These are phyloP conservation scores for Arachnomyces sp. DNA, from an alignment of 2,329 filamentous ascomycete species.

Conservation along the genomic window DNA sequence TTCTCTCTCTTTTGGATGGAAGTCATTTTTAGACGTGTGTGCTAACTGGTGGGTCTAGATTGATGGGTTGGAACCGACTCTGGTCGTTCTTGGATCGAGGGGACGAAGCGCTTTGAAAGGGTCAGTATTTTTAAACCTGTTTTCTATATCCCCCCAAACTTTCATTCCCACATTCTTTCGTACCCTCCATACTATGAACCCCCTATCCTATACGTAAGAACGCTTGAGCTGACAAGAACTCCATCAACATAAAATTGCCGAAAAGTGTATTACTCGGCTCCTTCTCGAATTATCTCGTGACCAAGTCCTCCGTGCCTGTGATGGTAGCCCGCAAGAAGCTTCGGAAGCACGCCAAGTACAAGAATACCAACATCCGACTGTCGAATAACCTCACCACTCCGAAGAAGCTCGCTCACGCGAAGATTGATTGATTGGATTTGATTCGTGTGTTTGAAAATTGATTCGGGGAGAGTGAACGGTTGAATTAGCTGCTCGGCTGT, in stretches of 20 bases:
- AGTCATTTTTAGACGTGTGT: slow-evolving; percentile 2
- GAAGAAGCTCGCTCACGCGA: slow-evolving; percentile 61
- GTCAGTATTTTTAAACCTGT: slow-evolving; percentile 48
- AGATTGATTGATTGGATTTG: slow-evolving; percentile 63
- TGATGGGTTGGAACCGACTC: slow-evolving; percentile 79
- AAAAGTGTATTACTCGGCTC: slow-evolving; percentile 82
- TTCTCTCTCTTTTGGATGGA: background rate
- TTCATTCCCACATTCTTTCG: slow-evolving; percentile 1
- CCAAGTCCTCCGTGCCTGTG: slow-evolving; percentile 91
- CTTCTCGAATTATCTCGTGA: slow-evolving; percentile 95
- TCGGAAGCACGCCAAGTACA: slow-evolving; percentile 77
- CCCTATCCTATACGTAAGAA: background rate
- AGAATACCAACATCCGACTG: slow-evolving; percentile 61
- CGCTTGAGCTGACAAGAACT: background rate
- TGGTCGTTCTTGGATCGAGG: slow-evolving; percentile 87
- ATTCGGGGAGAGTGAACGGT: too few species aligned
- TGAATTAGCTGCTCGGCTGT: too few species aligned
- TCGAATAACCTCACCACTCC: slow-evolving; percentile 76
- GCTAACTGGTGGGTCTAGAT: slow-evolving; percentile 47
- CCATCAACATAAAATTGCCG: background rate
- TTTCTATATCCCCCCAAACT: background rate
- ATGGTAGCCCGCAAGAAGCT: slow-evolving; percentile 95
- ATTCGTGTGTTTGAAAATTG: too few species aligned
- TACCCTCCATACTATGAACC: slow-evolving; percentile 2
- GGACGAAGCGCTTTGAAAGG: slow-evolving; percentile 89